Conservation (phyloP, 169 alveolate species). For the Toxoplasma gondii region DNA sequence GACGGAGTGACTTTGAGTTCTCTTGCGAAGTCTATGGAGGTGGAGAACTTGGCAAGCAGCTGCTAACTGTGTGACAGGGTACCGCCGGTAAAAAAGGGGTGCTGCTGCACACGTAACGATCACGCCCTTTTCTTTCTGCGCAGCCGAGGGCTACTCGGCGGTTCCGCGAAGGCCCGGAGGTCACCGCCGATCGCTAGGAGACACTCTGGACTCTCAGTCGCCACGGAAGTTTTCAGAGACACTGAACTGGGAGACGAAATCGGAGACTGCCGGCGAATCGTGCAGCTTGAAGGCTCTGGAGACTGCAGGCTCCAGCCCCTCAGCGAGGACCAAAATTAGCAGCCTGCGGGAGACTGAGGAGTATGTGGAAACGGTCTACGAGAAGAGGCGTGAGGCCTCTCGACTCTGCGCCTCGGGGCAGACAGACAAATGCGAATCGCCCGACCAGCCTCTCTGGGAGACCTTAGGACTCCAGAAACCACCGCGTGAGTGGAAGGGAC, state of each 20-base stretch:
- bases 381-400: not conserved
- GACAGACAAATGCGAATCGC: conserved; percentile 6
- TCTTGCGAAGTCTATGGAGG: no score
- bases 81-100: no score
- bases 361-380: not conserved
- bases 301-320: not conserved
- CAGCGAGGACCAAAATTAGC: not conserved
- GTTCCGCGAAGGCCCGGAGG: not conserved
- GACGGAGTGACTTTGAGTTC: not conserved
- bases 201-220: not conserved
- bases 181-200: not conserved
- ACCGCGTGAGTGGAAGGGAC: not conserved
- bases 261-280: not conserved
- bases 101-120: no score
- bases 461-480: not conserved
- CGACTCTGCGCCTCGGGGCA: not conserved
- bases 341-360: not conserved
- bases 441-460: not conserved
- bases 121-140: not conserved
- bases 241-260: not conserved
- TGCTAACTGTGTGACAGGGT: no score
- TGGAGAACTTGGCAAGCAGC: no score
- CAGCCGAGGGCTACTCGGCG: not conserved
- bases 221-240: not conserved
- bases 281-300: not conserved